A percentile compares a stretch with the other conserved stretches of the same genome.
phyloP scores from a whole-genome alignment of 2,329 filamentous ascomycete species.

The Hypoxylon sp. region DNA sequence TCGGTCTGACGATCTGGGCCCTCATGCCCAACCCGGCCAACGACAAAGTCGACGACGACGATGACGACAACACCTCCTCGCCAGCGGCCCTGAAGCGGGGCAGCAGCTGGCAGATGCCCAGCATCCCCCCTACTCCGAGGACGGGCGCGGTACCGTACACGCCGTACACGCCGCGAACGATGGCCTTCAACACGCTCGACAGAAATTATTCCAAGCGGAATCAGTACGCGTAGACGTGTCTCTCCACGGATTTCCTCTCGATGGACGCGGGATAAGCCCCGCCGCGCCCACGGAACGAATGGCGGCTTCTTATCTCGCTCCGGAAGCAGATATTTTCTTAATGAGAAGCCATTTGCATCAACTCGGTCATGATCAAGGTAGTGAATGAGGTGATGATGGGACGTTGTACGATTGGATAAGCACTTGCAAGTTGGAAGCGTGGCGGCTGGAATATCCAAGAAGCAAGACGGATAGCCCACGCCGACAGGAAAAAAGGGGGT shows the following conservation, averaged over 20 bases:
- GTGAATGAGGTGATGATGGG: constrained; percentile 7
- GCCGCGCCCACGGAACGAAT: constrained; percentile 3
- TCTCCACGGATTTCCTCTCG: not conserved
- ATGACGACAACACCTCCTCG: constrained; percentile 49
- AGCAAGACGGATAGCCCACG: constrained; percentile 30
- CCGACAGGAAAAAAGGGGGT: constrained; percentile 6
- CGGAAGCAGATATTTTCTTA: constrained; percentile 22
- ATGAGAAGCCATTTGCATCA: constrained; percentile 2
- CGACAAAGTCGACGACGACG: constrained; percentile 54
- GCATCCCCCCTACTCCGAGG: constrained; percentile 52
- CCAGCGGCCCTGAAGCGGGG: constrained; percentile 51
- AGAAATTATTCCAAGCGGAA: constrained; percentile 62
- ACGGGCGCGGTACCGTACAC: constrained; percentile 45
- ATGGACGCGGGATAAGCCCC: constrained; percentile 6
- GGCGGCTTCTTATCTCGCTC: constrained; percentile 22
- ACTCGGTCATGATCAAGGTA: constrained; percentile 2
- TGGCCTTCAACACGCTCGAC: constrained; percentile 71
- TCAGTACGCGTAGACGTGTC: constrained; percentile 34
- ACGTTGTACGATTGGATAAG: not conserved
- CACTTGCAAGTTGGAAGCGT: not conserved
- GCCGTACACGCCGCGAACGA: constrained; percentile 71
- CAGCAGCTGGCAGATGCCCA: constrained; percentile 66
- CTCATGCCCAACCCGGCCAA: constrained; percentile 64
- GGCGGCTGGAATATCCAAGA: not conserved
- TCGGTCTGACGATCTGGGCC: constrained; percentile 66